phyloP scores from a whole-genome alignment of 75 land plant species.

The Picea sitchensis region DNA sequence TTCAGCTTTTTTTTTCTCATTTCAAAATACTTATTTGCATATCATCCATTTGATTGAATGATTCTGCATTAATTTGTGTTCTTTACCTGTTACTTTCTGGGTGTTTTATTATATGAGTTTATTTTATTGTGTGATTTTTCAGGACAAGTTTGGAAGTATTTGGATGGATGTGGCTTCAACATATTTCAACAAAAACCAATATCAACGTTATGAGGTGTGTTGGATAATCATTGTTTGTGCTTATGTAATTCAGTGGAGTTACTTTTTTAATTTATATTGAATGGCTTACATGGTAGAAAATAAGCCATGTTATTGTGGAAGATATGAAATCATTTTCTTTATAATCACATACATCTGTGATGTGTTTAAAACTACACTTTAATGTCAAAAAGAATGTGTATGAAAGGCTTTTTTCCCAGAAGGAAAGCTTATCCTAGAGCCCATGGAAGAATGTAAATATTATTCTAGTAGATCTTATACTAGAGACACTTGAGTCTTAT shows the following conservation, averaged over 20 bases:
- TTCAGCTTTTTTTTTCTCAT: neutral
- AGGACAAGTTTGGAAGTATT: conserved; percentile 78
- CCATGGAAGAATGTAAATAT: too few species aligned
- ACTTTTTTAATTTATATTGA: neutral
- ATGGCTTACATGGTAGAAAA: neutral
- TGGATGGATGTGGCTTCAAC: conserved; percentile 73
- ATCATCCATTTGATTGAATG: neutral
- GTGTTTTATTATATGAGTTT: neutral
- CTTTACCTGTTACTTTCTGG: neutral
- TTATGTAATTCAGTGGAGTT: conserved; percentile 5
- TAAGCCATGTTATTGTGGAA: neutral
- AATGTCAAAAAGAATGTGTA: too few species aligned
- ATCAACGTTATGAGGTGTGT: conserved; percentile 72
- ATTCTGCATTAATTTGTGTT: neutral
- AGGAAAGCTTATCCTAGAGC: too few species aligned
- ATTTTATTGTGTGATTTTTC: conserved; percentile 8
- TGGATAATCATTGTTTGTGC: neutral
- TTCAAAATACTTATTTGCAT: neutral
- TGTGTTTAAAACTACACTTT: too few species aligned
- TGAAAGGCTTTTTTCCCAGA: too few species aligned
- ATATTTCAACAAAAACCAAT: conserved; percentile 71
- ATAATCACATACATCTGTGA: too few species aligned
- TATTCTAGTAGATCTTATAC: too few species aligned
- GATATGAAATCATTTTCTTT: too few species aligned
- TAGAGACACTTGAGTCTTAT: too few species aligned